A percentile compares a stretch with the other conserved stretches of the same genome.
Evolutionary conservation across 805 yeast genomes (phyloP).

Genomic region (Dipodascopsis tothii): DNA sequence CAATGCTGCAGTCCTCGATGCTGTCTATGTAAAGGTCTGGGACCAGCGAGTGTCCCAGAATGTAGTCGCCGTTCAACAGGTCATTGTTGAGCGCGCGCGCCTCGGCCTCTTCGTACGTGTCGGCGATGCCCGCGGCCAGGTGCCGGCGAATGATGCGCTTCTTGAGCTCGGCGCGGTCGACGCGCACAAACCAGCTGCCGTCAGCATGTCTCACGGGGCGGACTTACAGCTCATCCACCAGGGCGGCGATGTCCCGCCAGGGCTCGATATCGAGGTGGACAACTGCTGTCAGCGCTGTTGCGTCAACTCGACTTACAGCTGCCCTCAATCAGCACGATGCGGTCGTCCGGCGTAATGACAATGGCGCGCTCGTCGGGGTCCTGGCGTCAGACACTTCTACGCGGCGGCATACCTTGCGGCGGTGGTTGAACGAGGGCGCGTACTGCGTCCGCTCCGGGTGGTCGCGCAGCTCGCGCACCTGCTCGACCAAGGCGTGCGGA

Average conservation of each 20-base stretch:
- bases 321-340: conserved; percentile 68
- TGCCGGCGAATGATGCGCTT: conserved; percentile 38
- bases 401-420: conserved; percentile 28
- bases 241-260: conserved; percentile 47
- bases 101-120: conserved; percentile 31
- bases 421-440: conserved; percentile 70
- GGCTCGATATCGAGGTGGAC: conserved; percentile 49
- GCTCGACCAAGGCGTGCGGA: conserved; percentile 39
- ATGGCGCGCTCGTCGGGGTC: conserved; percentile 62
- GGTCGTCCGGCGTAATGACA: conserved; percentile 38
- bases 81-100: conserved; percentile 44
- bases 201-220: background rate
- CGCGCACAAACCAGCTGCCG: conserved; percentile 39
- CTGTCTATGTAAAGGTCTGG: conserved; percentile 13
- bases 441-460: conserved; percentile 12
- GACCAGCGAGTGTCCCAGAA: conserved; percentile 26
- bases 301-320: conserved; percentile 36
- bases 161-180: conserved; percentile 41
- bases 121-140: conserved; percentile 34
- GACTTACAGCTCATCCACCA: conserved; percentile 32
- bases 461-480: conserved; percentile 30
- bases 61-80: conserved; percentile 49
- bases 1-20: no score
- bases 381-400: background rate
- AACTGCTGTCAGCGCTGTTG: conserved; percentile 1